Conservation (phyloP, 179 eudicot species). For the Pouteria campechiana region DNA sequence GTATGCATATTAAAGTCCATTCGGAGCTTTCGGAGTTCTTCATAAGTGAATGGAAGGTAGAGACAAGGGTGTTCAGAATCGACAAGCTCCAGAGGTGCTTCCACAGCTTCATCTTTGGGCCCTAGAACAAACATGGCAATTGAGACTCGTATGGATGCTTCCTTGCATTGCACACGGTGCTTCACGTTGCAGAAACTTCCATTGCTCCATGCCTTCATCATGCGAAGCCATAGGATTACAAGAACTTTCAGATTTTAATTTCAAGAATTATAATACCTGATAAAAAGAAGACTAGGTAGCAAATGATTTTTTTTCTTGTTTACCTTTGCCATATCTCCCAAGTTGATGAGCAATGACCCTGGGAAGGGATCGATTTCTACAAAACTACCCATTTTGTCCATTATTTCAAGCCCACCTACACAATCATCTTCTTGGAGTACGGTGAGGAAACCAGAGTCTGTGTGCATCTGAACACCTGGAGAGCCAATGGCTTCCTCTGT, state of each 20-base stretch:
- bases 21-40: conserved; percentile 27
- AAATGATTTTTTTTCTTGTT: conserved; percentile 7
- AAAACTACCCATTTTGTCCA: conserved; percentile 34
- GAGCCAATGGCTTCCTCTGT: conserved; percentile 37
- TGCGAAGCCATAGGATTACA: not conserved
- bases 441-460: conserved; percentile 70
- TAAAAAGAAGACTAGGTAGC: not conserved
- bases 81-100: conserved; percentile 33
- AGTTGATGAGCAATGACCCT: conserved; percentile 46
- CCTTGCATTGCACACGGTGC: conserved; percentile 45
- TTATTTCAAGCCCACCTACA: conserved; percentile 63
- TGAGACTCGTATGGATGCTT: conserved; percentile 29
- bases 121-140: conserved; percentile 53
- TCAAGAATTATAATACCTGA: not conserved
- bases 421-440: conserved; percentile 65
- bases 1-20: conserved; percentile 19
- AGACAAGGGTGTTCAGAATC: conserved; percentile 37
- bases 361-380: conserved; percentile 50
- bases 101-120: conserved; percentile 25
- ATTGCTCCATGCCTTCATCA: conserved; percentile 56
- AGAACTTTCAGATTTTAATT: no score
- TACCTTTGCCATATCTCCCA: conserved; percentile 56
- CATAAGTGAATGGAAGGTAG: conserved; percentile 27
- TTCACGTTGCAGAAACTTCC: conserved; percentile 47
- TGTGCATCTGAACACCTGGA: conserved; percentile 46